Conservation (phyloP, 176 grass and related monocot species). For the Poa pratensis region DNA sequence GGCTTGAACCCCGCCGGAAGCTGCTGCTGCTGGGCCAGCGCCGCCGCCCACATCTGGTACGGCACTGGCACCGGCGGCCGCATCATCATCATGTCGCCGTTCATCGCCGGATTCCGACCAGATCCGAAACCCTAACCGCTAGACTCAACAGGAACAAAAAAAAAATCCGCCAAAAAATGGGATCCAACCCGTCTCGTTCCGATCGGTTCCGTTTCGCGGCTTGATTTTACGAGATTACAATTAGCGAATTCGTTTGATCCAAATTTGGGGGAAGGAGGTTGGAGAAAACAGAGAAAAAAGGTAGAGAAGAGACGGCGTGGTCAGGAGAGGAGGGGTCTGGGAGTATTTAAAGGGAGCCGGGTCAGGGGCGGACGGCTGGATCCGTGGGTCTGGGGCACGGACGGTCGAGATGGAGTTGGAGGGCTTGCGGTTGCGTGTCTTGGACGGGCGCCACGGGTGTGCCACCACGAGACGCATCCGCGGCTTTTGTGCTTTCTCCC, state of each 20-base stretch:
- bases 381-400: background rate
- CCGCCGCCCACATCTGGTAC: constrained; percentile 43
- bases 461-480: constrained; percentile 20
- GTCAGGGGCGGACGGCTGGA: constrained; percentile 38
- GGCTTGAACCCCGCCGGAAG: constrained; percentile 27
- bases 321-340: constrained; percentile 3
- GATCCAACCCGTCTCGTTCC: constrained; percentile 52
- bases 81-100: constrained; percentile 67
- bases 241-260: constrained; percentile 59
- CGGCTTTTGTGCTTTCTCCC: background rate
- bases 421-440: constrained; percentile 50
- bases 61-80: constrained; percentile 55
- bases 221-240: constrained; percentile 41
- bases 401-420: constrained; percentile 21
- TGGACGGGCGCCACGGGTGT: constrained; percentile 25
- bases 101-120: constrained; percentile 58
- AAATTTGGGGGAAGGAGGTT: constrained; percentile 24
- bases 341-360: constrained; percentile 51
- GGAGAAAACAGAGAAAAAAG: background rate
- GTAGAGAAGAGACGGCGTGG: constrained; percentile 29
- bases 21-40: background rate
- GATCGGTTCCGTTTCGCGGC: constrained; percentile 24
- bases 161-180: constrained; percentile 2
- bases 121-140: constrained; percentile 73
- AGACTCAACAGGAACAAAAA: background rate